Evolutionary conservation across 176 grass and related monocot species (phyloP), one percentile per base, ranked within the genome.

Genomic region (Aegilops tauschii): DNA sequence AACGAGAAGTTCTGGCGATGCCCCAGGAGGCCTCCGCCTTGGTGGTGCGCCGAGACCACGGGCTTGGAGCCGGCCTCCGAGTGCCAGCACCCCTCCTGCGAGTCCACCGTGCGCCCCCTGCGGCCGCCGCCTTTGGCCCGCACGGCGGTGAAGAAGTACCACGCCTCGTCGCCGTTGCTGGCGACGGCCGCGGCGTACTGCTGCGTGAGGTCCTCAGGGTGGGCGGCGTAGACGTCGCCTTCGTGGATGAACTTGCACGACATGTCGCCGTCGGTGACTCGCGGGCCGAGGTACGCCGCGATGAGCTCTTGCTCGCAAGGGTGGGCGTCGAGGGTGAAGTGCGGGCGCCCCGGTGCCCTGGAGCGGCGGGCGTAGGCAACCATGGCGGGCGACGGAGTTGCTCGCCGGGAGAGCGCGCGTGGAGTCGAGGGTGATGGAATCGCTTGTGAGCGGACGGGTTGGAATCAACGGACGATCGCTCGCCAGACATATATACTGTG

Each of bases 81-180:
- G 54, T 90, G 88, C 84, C 79, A 90, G 39, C 72, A 78, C 23
- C 84, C 88, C 0, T 78, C 88, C 2, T 79, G 79, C 0, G 23
- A 40, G 63, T 83, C 84, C 72, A 90, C 79, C 65, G 72, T 86
- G 63, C 88, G 88, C 39, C 21, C 78, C 88, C 39, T 90, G 12
- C 84, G 84, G 65, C 59, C 39, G n/a, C 84, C 31, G 23, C 25
- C 69, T 9, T 71, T 86, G 17, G 79, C 12, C 17, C 88, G 13
- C 84, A 90, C 80, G 54, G 84, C 8, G 79, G 64, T 65, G 84
- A 90, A 72, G 79, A 90, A 83, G 79, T 90, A 90, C 88, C 88
- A 90, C 18, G 79, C 88, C 16, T 16, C 1, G 65, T 86, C 73
- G 40, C 84, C 84, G 42, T 56, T 78, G 79, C 73, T 78, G 72